Evolutionary conservation across 192 early-diverging fungal genomes (phyloP).

Genomic region (Kickxella alabastrina): DNA sequence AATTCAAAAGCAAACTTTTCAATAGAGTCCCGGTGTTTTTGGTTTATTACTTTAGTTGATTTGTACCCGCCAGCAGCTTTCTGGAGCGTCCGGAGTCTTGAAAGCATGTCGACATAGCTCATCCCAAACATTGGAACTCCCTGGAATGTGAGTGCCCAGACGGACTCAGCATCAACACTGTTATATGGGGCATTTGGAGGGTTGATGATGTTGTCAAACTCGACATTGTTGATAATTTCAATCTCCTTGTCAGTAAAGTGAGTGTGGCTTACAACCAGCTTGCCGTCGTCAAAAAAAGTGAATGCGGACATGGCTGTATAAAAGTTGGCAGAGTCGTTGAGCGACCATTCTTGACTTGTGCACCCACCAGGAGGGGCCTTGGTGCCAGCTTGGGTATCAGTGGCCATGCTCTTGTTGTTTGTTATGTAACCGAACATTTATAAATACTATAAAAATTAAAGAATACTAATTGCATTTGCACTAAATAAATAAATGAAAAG

Average conservation of each 20-base stretch:
- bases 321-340: not conserved
- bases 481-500: too few species aligned
- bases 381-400: not conserved
- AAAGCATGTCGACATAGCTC: conserved; percentile 1
- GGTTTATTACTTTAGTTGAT: not conserved
- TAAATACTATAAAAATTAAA: too few species aligned
- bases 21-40: not conserved
- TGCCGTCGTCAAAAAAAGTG: not conserved
- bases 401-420: not conserved
- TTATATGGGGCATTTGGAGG: conserved; percentile 1
- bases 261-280: not conserved
- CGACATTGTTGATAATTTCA: conserved; percentile 1
- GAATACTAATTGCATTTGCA: too few species aligned
- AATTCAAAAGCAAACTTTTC: not conserved
- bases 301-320: not conserved
- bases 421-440: not conserved
- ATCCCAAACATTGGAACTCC: not conserved
- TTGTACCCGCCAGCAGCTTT: not conserved
- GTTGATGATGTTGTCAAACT: not conserved
- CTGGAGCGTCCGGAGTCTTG: not conserved
- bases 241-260: not conserved
- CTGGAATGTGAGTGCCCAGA: conserved; percentile 1
- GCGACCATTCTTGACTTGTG: conserved; percentile 1
- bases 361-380: too few species aligned
- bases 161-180: conserved; percentile 5